Base-by-base conservation (phyloP, 192 early-diverging fungal species). In the Geranomyces michiganensis region DNA sequence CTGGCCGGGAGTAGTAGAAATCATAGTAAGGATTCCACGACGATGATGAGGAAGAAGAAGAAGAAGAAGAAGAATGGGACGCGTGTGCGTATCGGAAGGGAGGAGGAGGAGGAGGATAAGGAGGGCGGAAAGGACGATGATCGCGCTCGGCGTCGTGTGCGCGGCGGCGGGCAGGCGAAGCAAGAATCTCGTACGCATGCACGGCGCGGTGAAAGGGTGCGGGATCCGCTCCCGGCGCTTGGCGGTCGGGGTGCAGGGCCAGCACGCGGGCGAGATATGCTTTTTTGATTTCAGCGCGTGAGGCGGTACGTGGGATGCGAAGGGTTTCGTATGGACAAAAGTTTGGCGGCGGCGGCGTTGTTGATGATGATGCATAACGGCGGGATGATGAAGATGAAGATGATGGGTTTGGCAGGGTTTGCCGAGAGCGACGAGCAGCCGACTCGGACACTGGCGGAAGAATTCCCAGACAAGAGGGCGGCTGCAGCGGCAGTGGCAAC, bases 241-340 rank as follows among this genome's bases (percentile, higher is more conserved):
- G 60, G 58, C 91, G 78, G 79, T 92, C 91, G 0, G 91, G 91
- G 61, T 92, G 91, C 24, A 82, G 81, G 33, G 79, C 72, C 55
- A 92, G 75, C 0, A 90, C 91, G 45, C 81, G 76, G n/a, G 79
- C 84, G 65, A 91, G 86, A 80, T 96, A 96, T 48, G 90, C 90
- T 68, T 94, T 95, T 74, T 96, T 96, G 59, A 96, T 91, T 51
- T 92, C 90, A 9, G 81, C 80, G 30, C 81, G 82, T 21, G 88
- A 87, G 21, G 93, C 93, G 10, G 86, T 72, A 13, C 82, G 70
- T 5, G 83, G 65, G 6, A 94, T 84, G 21, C 87, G 90, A 33
- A 96, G 83, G 60, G 89, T 80, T 67, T 93, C 89, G 80, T 95
- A 96, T 15, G 77, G 77, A 41, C 72, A 74, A 41, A 74, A 73